Evolutionary conservation across 208 protist genomes (phyloP).

Genomic region (Angomonas deanei): DNA sequence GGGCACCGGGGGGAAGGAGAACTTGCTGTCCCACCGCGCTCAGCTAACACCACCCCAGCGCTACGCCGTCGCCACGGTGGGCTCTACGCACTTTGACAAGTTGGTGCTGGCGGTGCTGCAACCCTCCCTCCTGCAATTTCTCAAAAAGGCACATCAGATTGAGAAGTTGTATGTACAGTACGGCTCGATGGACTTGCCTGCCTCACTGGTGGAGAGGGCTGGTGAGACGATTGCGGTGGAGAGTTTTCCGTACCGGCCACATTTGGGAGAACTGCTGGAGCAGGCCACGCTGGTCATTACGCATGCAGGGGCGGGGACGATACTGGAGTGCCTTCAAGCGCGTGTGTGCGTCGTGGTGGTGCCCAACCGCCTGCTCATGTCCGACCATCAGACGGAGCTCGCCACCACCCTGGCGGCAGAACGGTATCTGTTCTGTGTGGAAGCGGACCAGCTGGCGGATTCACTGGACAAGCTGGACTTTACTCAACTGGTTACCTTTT

Average conservation of each 20-base stretch:
- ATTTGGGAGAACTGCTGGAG: constrained; percentile 40
- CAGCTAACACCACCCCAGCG: background rate
- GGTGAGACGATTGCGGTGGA: no score
- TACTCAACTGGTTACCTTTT: constrained; percentile 29
- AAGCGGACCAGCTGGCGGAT: constrained; percentile 28
- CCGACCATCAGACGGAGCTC: constrained; percentile 86
- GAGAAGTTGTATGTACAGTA: constrained; percentile 69
- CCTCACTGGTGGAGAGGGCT: no score
- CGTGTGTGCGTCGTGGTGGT: constrained; percentile 66
- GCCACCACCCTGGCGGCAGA: constrained; percentile 40
- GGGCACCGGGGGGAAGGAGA: background rate
- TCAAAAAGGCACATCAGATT: constrained; percentile 42
- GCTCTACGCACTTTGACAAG: constrained; percentile 76
- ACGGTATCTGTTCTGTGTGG: constrained; percentile 62
- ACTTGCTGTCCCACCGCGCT: background rate
- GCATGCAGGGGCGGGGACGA: constrained; percentile 89
- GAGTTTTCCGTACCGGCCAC: constrained; percentile 62
- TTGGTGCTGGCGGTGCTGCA: constrained; percentile 49
- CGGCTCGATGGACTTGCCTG: constrained; percentile 27
- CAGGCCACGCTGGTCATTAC: constrained; percentile 68
- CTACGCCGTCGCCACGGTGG: constrained; percentile 85
- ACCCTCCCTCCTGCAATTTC: constrained; percentile 22
- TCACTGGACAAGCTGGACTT: constrained; percentile 36
- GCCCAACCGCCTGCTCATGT: constrained; percentile 85
- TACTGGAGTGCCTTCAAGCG: constrained; percentile 78